Base-by-base conservation (phyloP, 1,284 basidiomycete genomes). In the Singerocomus inundabilis region DNA sequence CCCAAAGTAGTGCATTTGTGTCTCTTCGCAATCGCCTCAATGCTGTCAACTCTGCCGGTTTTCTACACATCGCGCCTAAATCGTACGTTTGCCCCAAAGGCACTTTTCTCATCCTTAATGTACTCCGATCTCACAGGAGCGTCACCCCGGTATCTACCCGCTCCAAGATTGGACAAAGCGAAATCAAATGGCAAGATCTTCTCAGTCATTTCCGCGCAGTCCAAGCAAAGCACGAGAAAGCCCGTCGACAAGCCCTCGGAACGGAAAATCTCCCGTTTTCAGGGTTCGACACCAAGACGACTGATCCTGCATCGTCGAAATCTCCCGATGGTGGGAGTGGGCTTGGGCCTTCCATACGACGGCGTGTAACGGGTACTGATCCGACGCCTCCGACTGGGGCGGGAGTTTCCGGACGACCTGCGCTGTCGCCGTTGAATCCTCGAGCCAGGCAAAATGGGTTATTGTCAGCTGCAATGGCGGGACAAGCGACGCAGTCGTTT, bases 1-100 rank as follows among this genome's bases (percentile, higher is more conserved):
- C 97, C 1, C 97, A 99, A 73, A 97, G 93, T 65, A 89, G 89
- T 34, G 97, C 97, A 1, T 99, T 99, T 65, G 85, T 95, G 6
- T 98, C 96, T 1, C 77, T 99, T 15, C 82, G 96, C 32, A 98
- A 98, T 68, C 84, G 97, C 31, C 72, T 99, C 31, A 94, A 90
- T 57, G 94, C 95, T 2, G 93, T 99, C 38, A 96, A 96, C 67
- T 92, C 95, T 2, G 84, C 94, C 10, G 96, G 97, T 1, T 97
- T 94, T 69, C 70, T 96, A 4, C 91, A 96, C 49, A 91, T 91
- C 44, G 84, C 88, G 16, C 88, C 91, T 0, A 88, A 89, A 70
- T 73, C 85, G 90, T 92, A 57, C 64, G 79, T 69, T 46, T 13
- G 4, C 8, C 24, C 3, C 21, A 18, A 31, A 12, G n/a, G 16